Conservation (phyloP, 768 basidiomycete genomes). For the Terana coerulea region DNA sequence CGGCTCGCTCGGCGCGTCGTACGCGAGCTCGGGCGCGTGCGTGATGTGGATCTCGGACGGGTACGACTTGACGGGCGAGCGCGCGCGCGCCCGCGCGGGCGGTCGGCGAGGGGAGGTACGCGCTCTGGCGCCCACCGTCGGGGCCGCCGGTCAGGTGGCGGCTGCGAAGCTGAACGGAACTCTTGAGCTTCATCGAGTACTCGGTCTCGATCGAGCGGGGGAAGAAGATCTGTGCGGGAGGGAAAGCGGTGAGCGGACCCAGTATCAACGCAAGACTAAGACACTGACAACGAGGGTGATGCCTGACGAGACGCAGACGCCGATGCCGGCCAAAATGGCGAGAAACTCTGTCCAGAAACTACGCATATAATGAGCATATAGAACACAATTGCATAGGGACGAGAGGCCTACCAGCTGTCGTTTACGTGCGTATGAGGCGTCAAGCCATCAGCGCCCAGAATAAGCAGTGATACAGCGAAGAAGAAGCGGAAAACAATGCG, state of each 20-base stretch:
- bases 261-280: background rate
- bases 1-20: background rate
- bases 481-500: constrained; percentile 72
- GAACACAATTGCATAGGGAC: background rate
- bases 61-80: background rate
- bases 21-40: background rate
- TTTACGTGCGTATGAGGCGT: constrained; percentile 62
- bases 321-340: constrained; percentile 52
- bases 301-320: constrained; percentile 62
- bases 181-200: constrained; percentile 16
- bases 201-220: constrained; percentile 53
- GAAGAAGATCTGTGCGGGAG: constrained; percentile 65
- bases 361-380: background rate
- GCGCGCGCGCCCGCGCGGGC: background rate
- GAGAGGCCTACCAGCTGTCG: constrained; percentile 42
- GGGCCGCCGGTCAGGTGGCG: constrained; percentile 1
- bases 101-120: background rate
- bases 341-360: constrained; percentile 50
- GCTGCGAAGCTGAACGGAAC: constrained; percentile 10
- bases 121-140: background rate
- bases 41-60: background rate
- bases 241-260: background rate
- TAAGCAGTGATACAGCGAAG: constrained; percentile 60
- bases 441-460: constrained; percentile 68
- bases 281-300: constrained; percentile 65